Conservation (phyloP, 495 filamentous ascomycete genomes). For the Filosporella fistucella region DNA sequence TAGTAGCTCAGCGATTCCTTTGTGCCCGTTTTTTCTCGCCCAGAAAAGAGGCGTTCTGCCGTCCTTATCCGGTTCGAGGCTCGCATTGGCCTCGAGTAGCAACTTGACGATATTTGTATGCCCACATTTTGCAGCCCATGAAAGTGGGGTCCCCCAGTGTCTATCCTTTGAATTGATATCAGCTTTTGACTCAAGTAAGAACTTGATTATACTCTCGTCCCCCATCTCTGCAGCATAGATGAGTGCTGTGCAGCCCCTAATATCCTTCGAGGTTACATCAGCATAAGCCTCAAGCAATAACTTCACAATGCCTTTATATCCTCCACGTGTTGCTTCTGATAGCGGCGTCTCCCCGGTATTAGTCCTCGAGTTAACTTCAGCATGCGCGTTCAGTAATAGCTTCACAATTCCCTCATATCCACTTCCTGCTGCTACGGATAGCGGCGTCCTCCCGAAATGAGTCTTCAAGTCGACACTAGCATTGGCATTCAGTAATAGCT, state of each 20-base stretch:
- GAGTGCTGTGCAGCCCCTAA: neutral
- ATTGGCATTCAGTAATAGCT: neutral
- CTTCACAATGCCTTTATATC: neutral
- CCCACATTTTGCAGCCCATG: neutral
- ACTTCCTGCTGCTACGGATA: neutral
- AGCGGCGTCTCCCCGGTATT: neutral
- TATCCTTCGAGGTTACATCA: neutral
- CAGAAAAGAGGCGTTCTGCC: neutral
- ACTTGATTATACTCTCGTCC: neutral
- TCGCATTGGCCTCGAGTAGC: neutral
- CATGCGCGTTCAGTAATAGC: neutral
- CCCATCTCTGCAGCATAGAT: neutral
- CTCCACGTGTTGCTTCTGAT: no score
- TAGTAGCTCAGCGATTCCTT: no score
- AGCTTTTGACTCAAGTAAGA: neutral
- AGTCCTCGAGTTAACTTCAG: neutral
- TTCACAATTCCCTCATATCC: constrained; percentile 1
- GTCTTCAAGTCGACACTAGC: constrained; percentile 42
- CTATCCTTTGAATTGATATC: neutral
- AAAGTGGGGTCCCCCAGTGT: neutral
- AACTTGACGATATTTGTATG: neutral
- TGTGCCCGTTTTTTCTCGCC: neutral
- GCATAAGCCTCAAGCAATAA: neutral
- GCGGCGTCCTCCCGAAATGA: constrained; percentile 19
- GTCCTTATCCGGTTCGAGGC: neutral